Percentiles rank a stretch among this genome's conserved stretches.
Conservation (phyloP, 345 rosid genomes). For the Carallia brachiata region DNA sequence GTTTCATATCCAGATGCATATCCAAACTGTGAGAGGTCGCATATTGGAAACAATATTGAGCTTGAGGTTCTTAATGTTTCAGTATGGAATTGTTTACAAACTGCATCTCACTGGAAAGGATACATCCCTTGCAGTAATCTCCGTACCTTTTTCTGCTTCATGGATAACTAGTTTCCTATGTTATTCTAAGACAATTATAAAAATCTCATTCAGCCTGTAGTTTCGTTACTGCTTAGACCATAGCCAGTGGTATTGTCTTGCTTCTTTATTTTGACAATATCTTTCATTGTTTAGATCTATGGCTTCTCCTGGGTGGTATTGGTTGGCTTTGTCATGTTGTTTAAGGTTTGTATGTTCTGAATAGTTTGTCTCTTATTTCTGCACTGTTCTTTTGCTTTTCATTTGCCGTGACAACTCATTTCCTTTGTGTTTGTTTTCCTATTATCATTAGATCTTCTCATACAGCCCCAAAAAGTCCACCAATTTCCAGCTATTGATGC, state of each 20-base stretch:
- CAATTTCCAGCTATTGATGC: conserved; percentile 59
- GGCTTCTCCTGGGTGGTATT: conserved; percentile 92
- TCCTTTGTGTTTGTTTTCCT: neutral
- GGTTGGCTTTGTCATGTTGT: conserved; percentile 60
- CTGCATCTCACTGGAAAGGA: conserved; percentile 62
- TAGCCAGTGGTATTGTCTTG: neutral
- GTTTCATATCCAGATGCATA: conserved; percentile 62
- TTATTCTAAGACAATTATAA: neutral
- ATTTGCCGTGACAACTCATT: neutral
- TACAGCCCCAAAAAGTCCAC: conserved; percentile 72
- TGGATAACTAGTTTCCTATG: neutral
- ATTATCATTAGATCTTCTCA: conserved; percentile 58
- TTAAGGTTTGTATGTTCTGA: conserved; percentile 52
- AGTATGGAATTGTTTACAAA: conserved; percentile 95
- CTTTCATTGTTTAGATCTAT: conserved; percentile 53
- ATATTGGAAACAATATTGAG: conserved; percentile 85
- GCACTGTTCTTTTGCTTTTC: neutral
- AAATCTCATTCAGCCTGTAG: neutral
- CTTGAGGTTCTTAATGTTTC: conserved; percentile 83
- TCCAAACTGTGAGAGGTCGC: conserved; percentile 91
- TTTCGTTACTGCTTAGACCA: neutral
- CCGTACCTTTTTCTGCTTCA: conserved; percentile 12
- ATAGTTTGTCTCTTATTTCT: neutral
- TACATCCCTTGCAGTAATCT: conserved; percentile 77
- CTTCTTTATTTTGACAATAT: conserved; percentile 18